These are phyloP conservation scores for Pichia thaimueangensis DNA, from an alignment of 805 yeast genomes.

Conservation along the genomic window DNA sequence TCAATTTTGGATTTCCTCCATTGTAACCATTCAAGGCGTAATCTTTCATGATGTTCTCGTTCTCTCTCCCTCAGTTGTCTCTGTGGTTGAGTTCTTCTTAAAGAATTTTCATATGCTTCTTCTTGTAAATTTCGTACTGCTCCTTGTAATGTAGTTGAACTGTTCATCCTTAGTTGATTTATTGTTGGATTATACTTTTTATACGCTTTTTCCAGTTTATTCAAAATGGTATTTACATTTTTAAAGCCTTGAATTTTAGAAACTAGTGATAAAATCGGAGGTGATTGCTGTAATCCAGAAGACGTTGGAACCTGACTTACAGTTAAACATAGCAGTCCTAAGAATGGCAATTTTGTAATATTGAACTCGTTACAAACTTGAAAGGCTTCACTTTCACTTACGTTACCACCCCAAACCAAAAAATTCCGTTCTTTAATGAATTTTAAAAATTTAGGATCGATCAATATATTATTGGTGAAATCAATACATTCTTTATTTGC, in stretches of 20 bases:
- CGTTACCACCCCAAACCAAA: slow-evolving; percentile 83
- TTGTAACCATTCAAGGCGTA: slow-evolving; percentile 35
- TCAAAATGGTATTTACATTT: slow-evolving; percentile 30
- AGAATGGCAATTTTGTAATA: slow-evolving; percentile 72
- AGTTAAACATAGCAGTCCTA: slow-evolving; percentile 70
- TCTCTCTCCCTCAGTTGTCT: slow-evolving; percentile 33
- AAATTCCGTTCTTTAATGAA: slow-evolving; percentile 45
- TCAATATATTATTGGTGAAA: slow-evolving; percentile 49
- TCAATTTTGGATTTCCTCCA: slow-evolving; percentile 36
- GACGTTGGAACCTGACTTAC: slow-evolving; percentile 49
- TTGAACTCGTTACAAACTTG: slow-evolving; percentile 73
- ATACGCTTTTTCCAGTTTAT: slow-evolving; percentile 31
- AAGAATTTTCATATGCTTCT: slow-evolving; percentile 63
- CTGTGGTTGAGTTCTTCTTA: slow-evolving; percentile 55
- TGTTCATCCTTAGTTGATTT: slow-evolving; percentile 33
- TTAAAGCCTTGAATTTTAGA: slow-evolving; percentile 58
- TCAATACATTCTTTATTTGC: slow-evolving; percentile 55
- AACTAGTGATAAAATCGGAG: slow-evolving; percentile 56
- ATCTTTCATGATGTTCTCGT: slow-evolving; percentile 19
- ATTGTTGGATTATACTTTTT: slow-evolving; percentile 58
- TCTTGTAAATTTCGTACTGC: slow-evolving; percentile 67
- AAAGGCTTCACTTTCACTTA: slow-evolving; percentile 73
- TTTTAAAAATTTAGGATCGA: slow-evolving; percentile 43
- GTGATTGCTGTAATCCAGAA: slow-evolving; percentile 44
- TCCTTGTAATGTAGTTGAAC: slow-evolving; percentile 37